A percentile compares a stretch with the other conserved stretches of the same genome.
phyloP scores from a whole-genome alignment of 495 filamentous ascomycete genomes.

The Bacidia gigantensis region DNA sequence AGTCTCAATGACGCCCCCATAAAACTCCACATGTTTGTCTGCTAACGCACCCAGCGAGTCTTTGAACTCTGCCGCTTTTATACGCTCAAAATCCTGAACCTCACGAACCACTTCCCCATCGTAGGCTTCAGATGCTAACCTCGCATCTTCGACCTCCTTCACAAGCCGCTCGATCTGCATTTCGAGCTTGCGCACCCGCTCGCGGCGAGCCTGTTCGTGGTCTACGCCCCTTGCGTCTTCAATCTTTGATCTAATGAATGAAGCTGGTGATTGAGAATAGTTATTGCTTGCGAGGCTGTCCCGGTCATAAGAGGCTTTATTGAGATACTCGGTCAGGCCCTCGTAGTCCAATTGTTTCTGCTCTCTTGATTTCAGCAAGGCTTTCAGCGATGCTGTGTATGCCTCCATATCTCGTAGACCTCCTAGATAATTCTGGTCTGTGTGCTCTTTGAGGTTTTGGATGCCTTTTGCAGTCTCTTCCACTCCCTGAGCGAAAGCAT shows the following conservation, averaged over 20 bases:
- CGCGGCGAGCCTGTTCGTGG: slow-evolving; percentile 78
- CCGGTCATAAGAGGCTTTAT: slow-evolving; percentile 75
- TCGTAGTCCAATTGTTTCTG: slow-evolving; percentile 98
- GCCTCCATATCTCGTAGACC: slow-evolving; percentile 86
- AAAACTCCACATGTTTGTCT: slow-evolving; percentile 78
- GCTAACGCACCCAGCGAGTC: slow-evolving; percentile 71
- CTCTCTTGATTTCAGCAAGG: slow-evolving; percentile 82
- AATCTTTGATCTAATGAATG: slow-evolving; percentile 89
- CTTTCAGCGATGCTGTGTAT: slow-evolving; percentile 71
- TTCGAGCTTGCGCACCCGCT: slow-evolving; percentile 79
- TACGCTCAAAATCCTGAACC: slow-evolving; percentile 85
- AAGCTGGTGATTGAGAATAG: slow-evolving; percentile 51
- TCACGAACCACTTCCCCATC: slow-evolving; percentile 91
- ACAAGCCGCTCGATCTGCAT: slow-evolving; percentile 82
- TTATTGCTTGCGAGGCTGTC: slow-evolving; percentile 64
- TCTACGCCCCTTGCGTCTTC: slow-evolving; percentile 95
- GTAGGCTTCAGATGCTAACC: slow-evolving; percentile 69
- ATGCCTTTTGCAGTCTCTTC: slow-evolving; percentile 68
- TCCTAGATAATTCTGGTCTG: slow-evolving; percentile 89
- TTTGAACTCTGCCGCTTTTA: slow-evolving; percentile 87
- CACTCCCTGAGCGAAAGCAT: slow-evolving; percentile 72
- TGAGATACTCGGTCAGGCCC: slow-evolving; percentile 86
- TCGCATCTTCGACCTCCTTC: slow-evolving; percentile 72
- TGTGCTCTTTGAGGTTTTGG: slow-evolving; percentile 69
- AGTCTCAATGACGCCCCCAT: slow-evolving; percentile 58